Evolutionary conservation across 108 stramenopile genomes (phyloP), one percentile per base, ranked within the genome.

Genomic region (Cyclotella baltica): DNA sequence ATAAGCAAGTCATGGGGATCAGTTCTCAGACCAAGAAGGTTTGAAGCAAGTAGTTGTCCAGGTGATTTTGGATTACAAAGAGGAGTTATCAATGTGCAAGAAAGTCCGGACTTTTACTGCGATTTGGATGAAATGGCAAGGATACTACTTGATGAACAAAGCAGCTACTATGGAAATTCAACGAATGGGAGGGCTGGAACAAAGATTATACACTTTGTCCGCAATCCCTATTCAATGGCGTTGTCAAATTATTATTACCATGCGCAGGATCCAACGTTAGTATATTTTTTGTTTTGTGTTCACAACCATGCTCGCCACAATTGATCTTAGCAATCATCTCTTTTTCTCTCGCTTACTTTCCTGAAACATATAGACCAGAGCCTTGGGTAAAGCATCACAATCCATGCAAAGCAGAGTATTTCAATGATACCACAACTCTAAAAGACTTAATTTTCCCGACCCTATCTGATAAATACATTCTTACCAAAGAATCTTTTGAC

Each of bases 161-260:
- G 4, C 27, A 19, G 19, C 46, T 29, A 16, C 27, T 15, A 34
- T 52, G 29, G 25, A 33, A 37, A 35, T 33, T 18, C 8, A 3
- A 52, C 10, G 11, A 34, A 62, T 20, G 2, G 2, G 0, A 38
- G 43, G 29, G 10, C 3, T 23, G 57, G 58, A 43, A 72, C 57
- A 29, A 72, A 59, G 33, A 59, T 72, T 46, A 61, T 72, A 56
- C 71, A 72, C 61, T 72, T 72, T 72, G 71, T 72, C 11, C 36
- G 71, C 4, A 61, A 72, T 72, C 71, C 71, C 0, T 72, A 72
- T 59, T 72, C 71, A 3, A 72, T 72, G 71, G 71, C 40, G 30
- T 43, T 72, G 37, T 72, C 71, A 10, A 72, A 72, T 61, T 72
- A 72, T 29, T 72, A 59, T 59, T 72, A 59, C 61, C 71, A 72